Percentiles rank a stretch among this genome's conserved stretches.
Conservation (phyloP, 768 basidiomycete species). For the Favolaschia claudopus region DNA sequence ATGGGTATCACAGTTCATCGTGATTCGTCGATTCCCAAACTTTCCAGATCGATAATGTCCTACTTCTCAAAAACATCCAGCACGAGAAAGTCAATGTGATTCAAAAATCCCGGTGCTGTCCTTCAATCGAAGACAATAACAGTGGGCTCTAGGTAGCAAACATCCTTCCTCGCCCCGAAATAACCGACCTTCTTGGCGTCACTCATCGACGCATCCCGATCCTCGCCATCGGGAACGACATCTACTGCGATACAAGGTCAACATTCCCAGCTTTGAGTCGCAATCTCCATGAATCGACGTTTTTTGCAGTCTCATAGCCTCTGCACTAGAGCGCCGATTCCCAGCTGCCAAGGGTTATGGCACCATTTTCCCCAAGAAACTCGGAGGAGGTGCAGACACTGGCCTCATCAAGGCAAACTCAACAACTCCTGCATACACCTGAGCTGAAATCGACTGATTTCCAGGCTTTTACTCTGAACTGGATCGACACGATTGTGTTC, state of each 20-base stretch:
- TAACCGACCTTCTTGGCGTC: conserved; percentile 59
- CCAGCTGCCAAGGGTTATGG: conserved; percentile 55
- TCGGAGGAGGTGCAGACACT: conserved; percentile 49
- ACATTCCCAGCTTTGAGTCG: background rate
- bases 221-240: conserved; percentile 65
- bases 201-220: conserved; percentile 67
- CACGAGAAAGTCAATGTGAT: conserved; percentile 56
- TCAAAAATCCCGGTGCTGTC: background rate
- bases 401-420: conserved; percentile 48
- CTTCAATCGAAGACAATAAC: background rate
- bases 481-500: conserved; percentile 54
- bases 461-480: conserved; percentile 51
- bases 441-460: background rate
- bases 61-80: conserved; percentile 57
- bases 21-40: background rate
- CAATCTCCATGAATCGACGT: background rate
- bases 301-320: conserved; percentile 51
- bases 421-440: background rate
- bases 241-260: conserved; percentile 64
- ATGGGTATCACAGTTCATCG: background rate
- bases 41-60: conserved; percentile 59
- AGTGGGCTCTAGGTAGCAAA: conserved; percentile 49
- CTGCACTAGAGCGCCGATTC: conserved; percentile 61
- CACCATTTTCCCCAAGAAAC: conserved; percentile 58
- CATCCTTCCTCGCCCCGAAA: conserved; percentile 63